Evolutionary conservation across 2,329 filamentous ascomycete genomes (phyloP), one percentile per base, ranked within the genome.

Genomic region (Hypoxylon sp.): DNA sequence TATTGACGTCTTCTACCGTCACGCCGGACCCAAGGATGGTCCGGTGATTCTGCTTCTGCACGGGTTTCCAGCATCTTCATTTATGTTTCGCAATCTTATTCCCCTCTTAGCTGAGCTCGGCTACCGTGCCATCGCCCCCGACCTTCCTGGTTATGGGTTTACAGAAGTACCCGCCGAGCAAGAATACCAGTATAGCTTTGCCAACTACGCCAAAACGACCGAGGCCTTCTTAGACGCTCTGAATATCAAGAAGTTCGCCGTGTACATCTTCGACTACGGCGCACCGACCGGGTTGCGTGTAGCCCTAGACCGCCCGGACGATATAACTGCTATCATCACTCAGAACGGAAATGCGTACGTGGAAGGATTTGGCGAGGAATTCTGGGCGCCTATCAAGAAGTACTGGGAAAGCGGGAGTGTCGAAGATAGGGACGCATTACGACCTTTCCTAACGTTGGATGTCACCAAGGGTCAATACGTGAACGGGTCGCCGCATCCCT

Each of bases 191-290:
- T 85, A 87, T 77, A 85, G 80, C 13, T 89, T 89, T 67, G 81
- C 79, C 48, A 81, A 78, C 70, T 72, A 89, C 5, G 75, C 85
- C 32, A 71, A 57, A 5, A 84, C 82, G 1, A 76, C 85, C 34
- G 76, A 75, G 8, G 78, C 78, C 6, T 87, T 87, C 68, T 72
- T 87, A 11, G 77, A 81, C 34, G 76, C 77, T 0, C 74, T 88
- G 7, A 62, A 75, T 2, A 76, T 88, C 34, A 63, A 69, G 13
- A 79, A 78, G 30, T 87, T 83, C 74, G 80, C 82, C 13, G 73
- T 87, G 26, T 89, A 88, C 73, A 81, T 89, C 64, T 89, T 89
- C 71, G 86, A 89, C 77, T 89, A 89, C 71, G 87, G 87, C 52
- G 84, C 85, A 0, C 86, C 87, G 0, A 79, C 80, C 0, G 86